Evolutionary conservation across 78 protist species (phyloP), one percentile per base, ranked within the genome.

Genomic region (Dictyostelium citrinum): DNA sequence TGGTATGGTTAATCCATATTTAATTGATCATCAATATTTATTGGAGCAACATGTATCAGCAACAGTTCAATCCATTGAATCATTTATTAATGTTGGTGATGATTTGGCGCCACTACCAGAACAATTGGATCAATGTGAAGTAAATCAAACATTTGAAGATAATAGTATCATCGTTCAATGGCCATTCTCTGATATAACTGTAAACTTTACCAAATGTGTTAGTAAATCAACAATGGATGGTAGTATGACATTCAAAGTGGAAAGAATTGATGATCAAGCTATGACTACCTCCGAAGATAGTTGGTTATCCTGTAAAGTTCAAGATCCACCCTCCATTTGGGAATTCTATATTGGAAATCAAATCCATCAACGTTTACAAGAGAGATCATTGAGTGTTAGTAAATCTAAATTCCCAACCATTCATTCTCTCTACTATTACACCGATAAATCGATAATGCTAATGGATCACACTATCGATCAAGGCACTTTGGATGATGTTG

Each of bases 271-370:
- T 70, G 77, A 70, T 29, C 37, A 46, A 45, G 82, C 45, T 2
- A 35, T 39, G 58, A 31, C 11, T 3, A 24, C 82, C 2, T 12
- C 39, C 8, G 82, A 77, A 45, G 82, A 27, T 12, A 45, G 41
- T 27, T 55, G 49, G 51, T 11, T 45, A 4, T 22, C 55, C 1
- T 37, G 45, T 24, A 77, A 77, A 29, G 43, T 77, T 14, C 82
- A 77, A 77, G 82, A 77, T 5, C 82, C 82, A 77, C 67, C 61
- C 8, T 77, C 84, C 8, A 80, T 80, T 55, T 80, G 84, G 84
- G 84, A 80, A 35, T 80, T 80, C 11, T 80, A 80, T 22, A 55
- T 80, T 55, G n/a, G 43, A 7, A 17, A 55, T 49, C 84, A 80
- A 80, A 80, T 80, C 22, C 68, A 80, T 29, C 9, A 12, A 29